These are phyloP conservation scores for Agapanthus africanus DNA, from an alignment of 106 monocot species.

Conservation along the genomic window DNA sequence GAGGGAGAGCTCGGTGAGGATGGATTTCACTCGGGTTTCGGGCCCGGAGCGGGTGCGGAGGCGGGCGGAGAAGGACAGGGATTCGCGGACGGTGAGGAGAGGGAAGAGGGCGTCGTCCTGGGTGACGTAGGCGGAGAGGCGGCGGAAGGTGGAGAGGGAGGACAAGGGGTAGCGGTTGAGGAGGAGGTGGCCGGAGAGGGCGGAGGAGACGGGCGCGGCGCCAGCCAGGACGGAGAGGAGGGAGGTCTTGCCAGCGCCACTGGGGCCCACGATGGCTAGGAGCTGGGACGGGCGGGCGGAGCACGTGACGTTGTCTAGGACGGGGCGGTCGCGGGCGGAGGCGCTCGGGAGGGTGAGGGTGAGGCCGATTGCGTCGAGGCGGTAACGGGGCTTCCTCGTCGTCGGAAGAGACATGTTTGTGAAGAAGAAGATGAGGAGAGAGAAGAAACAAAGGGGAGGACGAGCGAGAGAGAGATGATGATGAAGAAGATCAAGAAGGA, in stretches of 20 bases:
- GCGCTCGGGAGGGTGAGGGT: constrained; percentile 38
- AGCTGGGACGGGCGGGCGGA: constrained; percentile 64
- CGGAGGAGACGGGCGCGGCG: constrained; percentile 15
- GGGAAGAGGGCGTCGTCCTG: constrained; percentile 91
- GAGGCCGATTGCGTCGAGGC: constrained; percentile 37
- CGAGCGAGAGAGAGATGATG: neutral
- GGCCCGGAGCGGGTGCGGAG: constrained; percentile 23
- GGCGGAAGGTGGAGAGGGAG: constrained; percentile 34
- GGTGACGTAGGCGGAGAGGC: constrained; percentile 76
- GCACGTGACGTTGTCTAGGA: constrained; percentile 56
- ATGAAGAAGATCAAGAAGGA: neutral
- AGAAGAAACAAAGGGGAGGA: neutral
- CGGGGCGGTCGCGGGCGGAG: neutral
- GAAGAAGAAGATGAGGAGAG: neutral
- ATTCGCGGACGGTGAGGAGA: constrained; percentile 70
- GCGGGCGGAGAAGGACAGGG: constrained; percentile 70
- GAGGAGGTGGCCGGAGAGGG: constrained; percentile 35
- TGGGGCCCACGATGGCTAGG: constrained; percentile 78
- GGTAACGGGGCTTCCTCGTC: constrained; percentile 26
- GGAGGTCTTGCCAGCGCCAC: constrained; percentile 92
- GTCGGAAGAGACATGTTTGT: neutral
- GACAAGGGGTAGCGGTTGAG: constrained; percentile 43
- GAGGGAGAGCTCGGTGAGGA: constrained; percentile 60
- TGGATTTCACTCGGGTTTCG: constrained; percentile 22
- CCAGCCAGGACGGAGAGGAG: constrained; percentile 74